These are phyloP conservation scores for Cladosporium sp. DNA, from an alignment of 2,329 filamentous ascomycete species.

Conservation along the genomic window DNA sequence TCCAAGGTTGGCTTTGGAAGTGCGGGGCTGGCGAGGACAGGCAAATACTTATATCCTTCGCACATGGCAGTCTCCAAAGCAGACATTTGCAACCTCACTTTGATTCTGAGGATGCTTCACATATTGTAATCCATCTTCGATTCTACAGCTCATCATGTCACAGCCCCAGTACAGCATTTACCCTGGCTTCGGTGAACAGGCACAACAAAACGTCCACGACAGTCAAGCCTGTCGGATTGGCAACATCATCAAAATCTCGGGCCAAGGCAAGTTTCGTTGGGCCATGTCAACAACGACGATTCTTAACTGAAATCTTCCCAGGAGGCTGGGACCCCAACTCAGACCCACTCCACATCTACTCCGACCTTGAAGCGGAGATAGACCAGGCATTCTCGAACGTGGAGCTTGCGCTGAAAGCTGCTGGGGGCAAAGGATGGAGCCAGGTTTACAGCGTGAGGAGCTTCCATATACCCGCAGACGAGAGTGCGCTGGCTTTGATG, in stretches of 20 bases:
- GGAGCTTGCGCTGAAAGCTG: slow-evolving; percentile 46
- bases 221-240: slow-evolving; percentile 34
- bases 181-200: slow-evolving; percentile 34
- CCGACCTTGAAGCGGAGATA: slow-evolving; percentile 29
- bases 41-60: no score
- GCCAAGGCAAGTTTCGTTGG: slow-evolving; percentile 29
- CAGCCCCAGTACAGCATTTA: slow-evolving; percentile 39
- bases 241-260: slow-evolving; percentile 31
- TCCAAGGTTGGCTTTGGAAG: no score
- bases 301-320: slow-evolving; percentile 14
- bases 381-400: slow-evolving; percentile 53
- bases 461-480: slow-evolving; percentile 22
- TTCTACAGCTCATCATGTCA: no score
- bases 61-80: no score
- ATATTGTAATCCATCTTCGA: no score
- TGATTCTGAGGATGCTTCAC: no score
- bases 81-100: no score
- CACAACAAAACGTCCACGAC: slow-evolving; percentile 30
- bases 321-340: slow-evolving; percentile 33
- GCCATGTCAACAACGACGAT: neutral
- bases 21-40: no score
- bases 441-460: slow-evolving; percentile 43
- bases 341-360: slow-evolving; percentile 13
- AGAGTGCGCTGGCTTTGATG: slow-evolving; percentile 34
- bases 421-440: slow-evolving; percentile 52